Evolutionary conservation across 768 basidiomycete species (phyloP), one percentile per base, ranked within the genome.

Genomic region (Lentinula edodes): DNA sequence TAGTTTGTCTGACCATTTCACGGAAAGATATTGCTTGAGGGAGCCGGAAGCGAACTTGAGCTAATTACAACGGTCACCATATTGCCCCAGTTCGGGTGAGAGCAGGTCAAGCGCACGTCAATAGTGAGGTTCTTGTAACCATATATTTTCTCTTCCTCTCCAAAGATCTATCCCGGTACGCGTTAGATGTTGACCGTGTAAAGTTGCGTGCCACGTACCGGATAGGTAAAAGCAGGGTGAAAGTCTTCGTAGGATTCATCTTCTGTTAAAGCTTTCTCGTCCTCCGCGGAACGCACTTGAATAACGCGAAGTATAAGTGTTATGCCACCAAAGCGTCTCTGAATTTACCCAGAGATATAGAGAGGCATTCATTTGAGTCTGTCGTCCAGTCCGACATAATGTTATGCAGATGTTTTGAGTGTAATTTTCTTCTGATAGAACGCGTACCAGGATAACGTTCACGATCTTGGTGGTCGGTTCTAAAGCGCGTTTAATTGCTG

Each of bases 141-240:
- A 71, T 96, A 98, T 60, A 98, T 89, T 76, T 88, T 95, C 76
- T 99, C 95, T 58, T 96, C 91, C 68, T 98, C 93, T 57, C 96
- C 96, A 70, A 87, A 98, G 68, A 99, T 95, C 91, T 93, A 50
- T 55, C 54, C 16, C 15, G 18, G 39, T 8, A 28, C 41, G 10
- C 53, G 45, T 38, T 52, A 6, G 55, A 38, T 6, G 20, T 39
- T 32, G 38, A 20, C 13, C 8, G 9, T 58, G 38, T 6, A 23
- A 41, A 16, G 20, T 9, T 34, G 16, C 45, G 38, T n/a, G 39
- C 20, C 36, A 71, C 87, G 57, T 67, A 93, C 92, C 5, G 96
- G 95, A 75, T 99, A 99, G 0, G 96, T 98, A 76, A 98, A 99
- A 3, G 79, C 76, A 2, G 96, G 96, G 63, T 90, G 82, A 74